Base-by-base conservation (phyloP, 2,329 filamentous ascomycete species). In the Fusarium sp. region DNA sequence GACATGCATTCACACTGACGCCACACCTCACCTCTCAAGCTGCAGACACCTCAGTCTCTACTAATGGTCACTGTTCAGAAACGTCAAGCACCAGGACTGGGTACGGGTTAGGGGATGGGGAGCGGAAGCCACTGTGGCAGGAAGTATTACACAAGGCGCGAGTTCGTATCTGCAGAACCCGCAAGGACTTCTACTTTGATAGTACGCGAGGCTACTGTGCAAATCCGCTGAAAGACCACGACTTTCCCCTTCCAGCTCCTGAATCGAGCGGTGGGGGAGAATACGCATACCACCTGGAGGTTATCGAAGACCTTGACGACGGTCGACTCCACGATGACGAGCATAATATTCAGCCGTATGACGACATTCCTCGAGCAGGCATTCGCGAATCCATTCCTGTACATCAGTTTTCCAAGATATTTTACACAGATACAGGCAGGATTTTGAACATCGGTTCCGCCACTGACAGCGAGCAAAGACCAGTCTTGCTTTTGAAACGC, bases 141-240 rank as follows among this genome's bases (percentile, higher is more conserved):
- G 95, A 99, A 80, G 94, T 97, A 44, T 91, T 98, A 68, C 95
- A 98, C 83, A 99, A 98, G 80, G 93, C 94, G 23, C 89, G 91
- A 42, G 90, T 98, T 18, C 94, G 94, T 64, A 85, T 99, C 16
- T 88, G 92, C 75, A 88, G 95, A 52, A 88, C 93, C 2, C 75
- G 92, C 91, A 52, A 42, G 21, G 64, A 71, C 33, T 68, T 67
- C 38, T 60, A 66, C 23, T 77, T 77, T 49, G 73, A 77, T 60
- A 71, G 63, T 31, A 69, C 51, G 29, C 39, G 46, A 48, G 76
- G 76, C 10, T 77, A 67, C 44, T 63, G 56, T 29, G 55, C 66
- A 12, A 33, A 60, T 39, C 41, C 29, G 42, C 23, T 46, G 18
- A 58, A 54, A 33, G 45, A 42, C 21, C 59, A 45, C 25, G 31